Percentiles rank a stretch among this genome's conserved stretches.
These are phyloP conservation scores for Cryptococcus neoformans DNA, from an alignment of 1,284 basidiomycete species.

Conservation along the genomic window DNA sequence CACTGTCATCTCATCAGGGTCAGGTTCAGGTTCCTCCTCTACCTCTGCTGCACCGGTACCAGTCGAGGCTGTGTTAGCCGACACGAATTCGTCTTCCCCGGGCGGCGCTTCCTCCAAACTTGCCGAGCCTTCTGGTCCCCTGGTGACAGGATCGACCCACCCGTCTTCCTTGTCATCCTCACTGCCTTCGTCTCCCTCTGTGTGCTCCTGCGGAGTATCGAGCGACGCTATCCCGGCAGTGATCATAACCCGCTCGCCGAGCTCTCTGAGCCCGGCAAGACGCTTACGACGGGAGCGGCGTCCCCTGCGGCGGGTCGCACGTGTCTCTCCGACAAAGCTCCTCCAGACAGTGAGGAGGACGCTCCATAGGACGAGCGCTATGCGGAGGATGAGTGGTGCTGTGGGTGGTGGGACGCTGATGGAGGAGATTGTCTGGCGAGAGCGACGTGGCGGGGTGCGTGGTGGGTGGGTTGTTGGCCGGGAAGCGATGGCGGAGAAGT, in stretches of 20 bases:
- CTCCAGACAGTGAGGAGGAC: conserved; percentile 43
- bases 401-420: conserved; percentile 43
- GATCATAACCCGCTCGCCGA: conserved; percentile 15
- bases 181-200: conserved; percentile 12
- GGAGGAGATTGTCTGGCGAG: conserved; percentile 22
- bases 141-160: conserved; percentile 46
- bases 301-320: conserved; percentile 28
- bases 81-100: conserved; percentile 22
- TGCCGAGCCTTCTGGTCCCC: conserved; percentile 26
- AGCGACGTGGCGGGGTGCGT: too few relatives aligned
- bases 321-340: conserved; percentile 43
- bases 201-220: conserved; percentile 2
- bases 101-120: conserved; percentile 11
- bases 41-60: too few relatives aligned
- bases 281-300: background rate
- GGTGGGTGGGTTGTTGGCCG: too few relatives aligned
- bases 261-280: conserved; percentile 10
- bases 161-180: conserved; percentile 10
- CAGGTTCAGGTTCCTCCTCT: background rate
- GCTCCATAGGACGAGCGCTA: conserved; percentile 42
- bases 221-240: conserved; percentile 9
- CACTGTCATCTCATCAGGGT: background rate
- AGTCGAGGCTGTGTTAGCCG: conserved; percentile 3
- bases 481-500: too few relatives aligned
- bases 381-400: conserved; percentile 38